These are phyloP conservation scores for Phaeosphaeriaceae sp. DNA, from an alignment of 2,329 filamentous ascomycete species.

Conservation along the genomic window DNA sequence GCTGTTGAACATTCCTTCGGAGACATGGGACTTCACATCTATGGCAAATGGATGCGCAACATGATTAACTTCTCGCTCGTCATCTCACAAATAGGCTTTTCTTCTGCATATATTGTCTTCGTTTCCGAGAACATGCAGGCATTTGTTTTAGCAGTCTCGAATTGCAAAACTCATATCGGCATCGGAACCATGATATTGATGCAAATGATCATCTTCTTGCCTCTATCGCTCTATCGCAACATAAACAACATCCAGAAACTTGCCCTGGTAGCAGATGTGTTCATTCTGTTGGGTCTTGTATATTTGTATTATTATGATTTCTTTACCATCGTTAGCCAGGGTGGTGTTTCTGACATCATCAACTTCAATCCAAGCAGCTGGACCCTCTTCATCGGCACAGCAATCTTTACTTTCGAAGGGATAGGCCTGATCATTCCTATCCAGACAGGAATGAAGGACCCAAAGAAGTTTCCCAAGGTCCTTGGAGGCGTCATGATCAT, in stretches of 20 bases:
- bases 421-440: slow-evolving; percentile 98
- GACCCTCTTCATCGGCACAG: slow-evolving; percentile 98
- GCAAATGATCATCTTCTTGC: slow-evolving; percentile 94
- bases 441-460: slow-evolving; percentile 94
- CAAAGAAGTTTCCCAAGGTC: slow-evolving; percentile 87
- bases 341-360: slow-evolving; percentile 82
- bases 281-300: slow-evolving; percentile 89
- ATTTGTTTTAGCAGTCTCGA: slow-evolving; percentile 87
- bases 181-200: slow-evolving; percentile 91
- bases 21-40: slow-evolving; percentile 91
- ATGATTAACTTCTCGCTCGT: slow-evolving; percentile 92
- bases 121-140: slow-evolving; percentile 95
- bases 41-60: slow-evolving; percentile 86
- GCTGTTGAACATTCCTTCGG: slow-evolving; percentile 94
- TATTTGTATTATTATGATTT: slow-evolving; percentile 98
- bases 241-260: slow-evolving; percentile 98
- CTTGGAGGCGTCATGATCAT: slow-evolving; percentile 92
- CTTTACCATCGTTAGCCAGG: slow-evolving; percentile 74
- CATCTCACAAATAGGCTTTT: slow-evolving; percentile 92
- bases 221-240: slow-evolving; percentile 90
- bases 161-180: slow-evolving; percentile 84
- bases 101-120: slow-evolving; percentile 95
- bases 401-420: slow-evolving; percentile 98
- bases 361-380: slow-evolving; percentile 90
- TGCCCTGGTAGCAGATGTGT: slow-evolving; percentile 88